A percentile compares a stretch with the other conserved stretches of the same genome.
Conservation (phyloP, 306 rosid genomes). For the Malus fusca region DNA sequence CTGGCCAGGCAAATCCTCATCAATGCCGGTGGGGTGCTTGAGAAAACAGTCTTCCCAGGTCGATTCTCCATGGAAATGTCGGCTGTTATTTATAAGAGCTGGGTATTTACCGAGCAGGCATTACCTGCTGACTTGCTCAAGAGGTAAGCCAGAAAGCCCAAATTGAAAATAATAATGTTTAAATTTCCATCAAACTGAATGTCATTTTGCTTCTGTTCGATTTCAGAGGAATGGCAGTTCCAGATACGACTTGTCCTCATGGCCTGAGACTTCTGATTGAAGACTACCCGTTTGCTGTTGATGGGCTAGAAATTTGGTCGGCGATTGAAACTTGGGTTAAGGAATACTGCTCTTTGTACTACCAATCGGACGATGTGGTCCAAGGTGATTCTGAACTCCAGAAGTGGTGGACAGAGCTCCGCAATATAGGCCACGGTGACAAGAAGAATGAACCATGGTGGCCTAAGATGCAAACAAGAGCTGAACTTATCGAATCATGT, state of each 20-base stretch:
- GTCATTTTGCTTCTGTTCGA: conserved; percentile 5
- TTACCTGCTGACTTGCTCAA: conserved; percentile 70
- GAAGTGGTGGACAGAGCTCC: conserved; percentile 74
- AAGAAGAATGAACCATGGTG: conserved; percentile 65
- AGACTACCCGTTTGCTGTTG: conserved; percentile 86
- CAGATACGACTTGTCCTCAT: conserved; percentile 42
- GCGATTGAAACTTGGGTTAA: conserved; percentile 75
- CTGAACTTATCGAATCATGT: conserved; percentile 55
- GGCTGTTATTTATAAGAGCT: conserved; percentile 48
- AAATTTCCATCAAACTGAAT: background rate
- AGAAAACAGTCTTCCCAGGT: conserved; percentile 84
- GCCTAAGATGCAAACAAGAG: conserved; percentile 57
- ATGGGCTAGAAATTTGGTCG: conserved; percentile 82
- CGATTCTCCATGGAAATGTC: conserved; percentile 82
- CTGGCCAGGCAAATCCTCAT: conserved; percentile 83
- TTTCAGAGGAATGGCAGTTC: conserved; percentile 71
- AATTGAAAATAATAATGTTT: background rate
- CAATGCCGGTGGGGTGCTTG: conserved; percentile 84
- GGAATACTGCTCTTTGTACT: conserved; percentile 64
- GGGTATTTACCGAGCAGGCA: conserved; percentile 82
- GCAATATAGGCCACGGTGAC: conserved; percentile 84
- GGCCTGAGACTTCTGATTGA: conserved; percentile 70
- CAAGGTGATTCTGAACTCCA: conserved; percentile 53
- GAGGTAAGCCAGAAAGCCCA: conserved; percentile 39
- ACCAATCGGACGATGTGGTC: conserved; percentile 43